Evolutionary conservation across 805 yeast species (phyloP), one percentile per base, ranked within the genome.

Genomic region (Cyberlindnera maritima): DNA sequence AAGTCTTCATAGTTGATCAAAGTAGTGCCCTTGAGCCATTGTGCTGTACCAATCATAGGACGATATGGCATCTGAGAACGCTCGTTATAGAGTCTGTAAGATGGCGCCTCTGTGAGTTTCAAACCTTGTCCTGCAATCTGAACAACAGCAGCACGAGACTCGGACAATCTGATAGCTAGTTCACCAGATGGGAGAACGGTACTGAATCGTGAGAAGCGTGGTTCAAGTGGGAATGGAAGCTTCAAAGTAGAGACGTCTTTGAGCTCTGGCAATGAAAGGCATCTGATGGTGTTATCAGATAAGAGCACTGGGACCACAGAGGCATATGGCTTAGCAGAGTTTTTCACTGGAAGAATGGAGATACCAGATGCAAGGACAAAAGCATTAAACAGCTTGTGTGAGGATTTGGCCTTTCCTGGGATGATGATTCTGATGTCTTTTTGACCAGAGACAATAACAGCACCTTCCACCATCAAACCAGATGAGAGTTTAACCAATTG

Each of bases 11-110:
- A 63, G 2, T 81, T 69, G n/a, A 84, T 75, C 50, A 75, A 73
- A 17, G 80, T 79, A 0, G 85, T 69, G 3, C 97, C 97, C 54
- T 84, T 80, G 7, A 94, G 88, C 94, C 97, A 87, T 63, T 85
- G 92, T 37, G 87, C 70, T 0, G 94, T 78, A 32, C 89, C 80
- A 7, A 88, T 80, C 4, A 79, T 74, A 2, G 99, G 99, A 40
- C 98, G 74, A 28, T 80, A 77, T 2, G 96, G 95, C 18, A 85
- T 76, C 6, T 76, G 68, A 38, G 85, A 73, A 50, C 80, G 77
- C 21, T 79, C 84, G 58, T 87, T 85, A 67, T 84, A 91, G 31
- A 94, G 66, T 2, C 74, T 67, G 62, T 88, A 96, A 1, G 71
- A 62, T n/a, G 56, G 43, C 4, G 33, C 41, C 20, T 43, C 38